These are phyloP conservation scores for Fraxinus dipetala DNA, from an alignment of 305 asterid species.

Conservation along the genomic window DNA sequence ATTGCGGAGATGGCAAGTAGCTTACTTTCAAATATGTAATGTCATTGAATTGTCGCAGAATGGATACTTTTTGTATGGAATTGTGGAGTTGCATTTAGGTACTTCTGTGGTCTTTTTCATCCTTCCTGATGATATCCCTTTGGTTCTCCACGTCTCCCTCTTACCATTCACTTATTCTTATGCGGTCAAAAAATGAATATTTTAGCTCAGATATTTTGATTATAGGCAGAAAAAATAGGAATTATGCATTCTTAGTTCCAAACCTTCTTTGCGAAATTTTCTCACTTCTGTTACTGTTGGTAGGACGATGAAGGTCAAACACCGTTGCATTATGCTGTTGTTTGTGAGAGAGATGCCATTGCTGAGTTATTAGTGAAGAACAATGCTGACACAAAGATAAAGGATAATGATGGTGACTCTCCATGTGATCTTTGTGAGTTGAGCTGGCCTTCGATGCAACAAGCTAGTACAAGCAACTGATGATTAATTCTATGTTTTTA, in stretches of 20 bases:
- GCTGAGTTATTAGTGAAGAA: slow-evolving; percentile 78
- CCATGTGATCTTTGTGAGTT: slow-evolving; percentile 71
- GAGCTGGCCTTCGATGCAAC: slow-evolving; percentile 69
- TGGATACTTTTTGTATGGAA: neutral
- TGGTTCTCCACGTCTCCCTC: neutral
- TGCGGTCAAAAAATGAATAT: neutral
- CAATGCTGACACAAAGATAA: slow-evolving; percentile 59
- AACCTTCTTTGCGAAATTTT: neutral
- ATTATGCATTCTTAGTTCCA: neutral
- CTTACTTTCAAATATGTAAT: neutral
- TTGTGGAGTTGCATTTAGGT: neutral
- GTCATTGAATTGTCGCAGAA: neutral
- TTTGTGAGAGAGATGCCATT: slow-evolving; percentile 78
- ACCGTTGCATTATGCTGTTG: slow-evolving; percentile 87
- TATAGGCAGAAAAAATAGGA: neutral
- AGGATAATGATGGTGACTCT: slow-evolving; percentile 68
- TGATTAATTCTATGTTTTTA: neutral
- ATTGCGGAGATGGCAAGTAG: neutral
- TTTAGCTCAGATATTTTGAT: neutral
- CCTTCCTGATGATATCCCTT: neutral
- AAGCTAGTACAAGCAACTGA: slow-evolving; percentile 2
- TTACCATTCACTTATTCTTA: neutral
- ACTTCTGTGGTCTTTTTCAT: neutral
- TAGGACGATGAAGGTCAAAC: slow-evolving; percentile 94
- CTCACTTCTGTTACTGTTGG: slow-evolving; percentile 16